Evolutionary conservation across 495 filamentous ascomycete genomes (phyloP), one percentile per base, ranked within the genome.

Genomic region (Aspergillus coremiiformis): DNA sequence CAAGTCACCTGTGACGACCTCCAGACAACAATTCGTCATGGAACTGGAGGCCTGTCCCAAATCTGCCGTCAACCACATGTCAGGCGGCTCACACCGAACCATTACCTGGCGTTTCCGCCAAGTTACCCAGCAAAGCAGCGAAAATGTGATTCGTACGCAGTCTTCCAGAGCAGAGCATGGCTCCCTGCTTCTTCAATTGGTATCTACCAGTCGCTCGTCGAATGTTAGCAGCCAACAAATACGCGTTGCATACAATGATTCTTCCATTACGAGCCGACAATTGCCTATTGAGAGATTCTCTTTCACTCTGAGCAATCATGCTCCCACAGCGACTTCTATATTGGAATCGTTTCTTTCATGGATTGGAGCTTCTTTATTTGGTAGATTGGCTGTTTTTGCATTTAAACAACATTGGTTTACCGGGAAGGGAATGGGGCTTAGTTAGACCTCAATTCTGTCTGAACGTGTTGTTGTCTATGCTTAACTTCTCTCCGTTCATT

Each of bases 341-440:
- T 8, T 5, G 26, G 49, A 44, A 37, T 43, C 49, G 1, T n/a
- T 47, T 5, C 39, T 35, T 12, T 60, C 61, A 9, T 54, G 15
- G 50, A 39, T 50, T 7, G 50, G 60, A 5, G 29, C 19, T 6
- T n/a, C n/a, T n/a, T 48, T 49, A 26, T 42, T 60, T 26, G 50
- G 57, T 32, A 55, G 37, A 45, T 29, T 56, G 39, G 49, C 53
- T 22, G 17, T 56, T 6, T 39, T 46, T 51, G 58, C 51, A 54
- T 56, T 47, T 30, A 41, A 45, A 44, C 39, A 55, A 17, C 48
- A 47, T 50, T 52, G 32, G 43, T 35, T 42, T 19, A 42, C 17
- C 33, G 44, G 55, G 44, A 60, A 58, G 53, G 55, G 51, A 51
- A 29, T 58, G 52, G 55, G 57, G 22, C 17, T 58, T 19, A 49